phyloP scores from a whole-genome alignment of 305 asterid species.

The Fraxinus dipetala region DNA sequence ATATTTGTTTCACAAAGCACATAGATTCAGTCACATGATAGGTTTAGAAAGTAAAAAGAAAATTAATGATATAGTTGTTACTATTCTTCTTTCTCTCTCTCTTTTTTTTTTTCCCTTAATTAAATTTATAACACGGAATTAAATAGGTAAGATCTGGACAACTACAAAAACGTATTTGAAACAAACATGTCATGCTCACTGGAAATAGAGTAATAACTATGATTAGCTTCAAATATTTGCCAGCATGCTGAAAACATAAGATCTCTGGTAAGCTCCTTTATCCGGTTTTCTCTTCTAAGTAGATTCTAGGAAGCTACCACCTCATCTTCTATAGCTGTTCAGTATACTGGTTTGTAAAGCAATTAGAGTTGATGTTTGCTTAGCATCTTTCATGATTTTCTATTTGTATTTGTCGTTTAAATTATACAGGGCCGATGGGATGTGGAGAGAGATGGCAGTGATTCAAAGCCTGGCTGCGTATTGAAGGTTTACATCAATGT shows the following conservation, averaged over 20 bases:
- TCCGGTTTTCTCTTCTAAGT: background rate
- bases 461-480: conserved; percentile 51
- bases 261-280: background rate
- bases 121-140: background rate
- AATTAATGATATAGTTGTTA: background rate
- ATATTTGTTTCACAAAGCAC: background rate
- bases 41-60: background rate
- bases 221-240: background rate
- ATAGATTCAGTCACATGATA: background rate
- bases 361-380: background rate
- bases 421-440: conserved; percentile 79
- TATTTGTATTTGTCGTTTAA: conserved; percentile 16
- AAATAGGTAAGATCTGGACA: background rate
- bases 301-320: background rate
- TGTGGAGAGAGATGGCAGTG: conserved; percentile 50
- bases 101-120: background rate
- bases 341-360: background rate
- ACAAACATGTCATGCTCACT: background rate
- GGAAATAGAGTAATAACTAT: background rate
- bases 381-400: conserved; percentile 17
- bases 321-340: background rate
- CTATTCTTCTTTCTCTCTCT: background rate
- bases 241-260: background rate
- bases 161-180: background rate
- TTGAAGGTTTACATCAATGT: conserved; percentile 70